Base-by-base conservation (phyloP, 306 rosid species). In the Cicer yamashitae region DNA sequence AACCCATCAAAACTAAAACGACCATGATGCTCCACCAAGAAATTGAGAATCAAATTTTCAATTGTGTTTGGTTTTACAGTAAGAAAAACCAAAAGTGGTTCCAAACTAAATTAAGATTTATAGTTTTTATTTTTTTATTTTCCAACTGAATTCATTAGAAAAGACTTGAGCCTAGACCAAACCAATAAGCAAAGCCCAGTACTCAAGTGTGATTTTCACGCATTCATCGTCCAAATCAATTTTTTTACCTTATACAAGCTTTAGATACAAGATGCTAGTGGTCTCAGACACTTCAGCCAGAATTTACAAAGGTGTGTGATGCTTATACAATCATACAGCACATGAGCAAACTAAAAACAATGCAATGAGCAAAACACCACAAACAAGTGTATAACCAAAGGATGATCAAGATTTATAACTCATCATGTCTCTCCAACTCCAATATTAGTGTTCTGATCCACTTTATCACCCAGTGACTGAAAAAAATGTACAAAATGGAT, bases 401-500 rank as follows among this genome's bases (percentile, higher is more conserved):
- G 67, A 68, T 74, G 67, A 77, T 51, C 45, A 18, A 64, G 53
- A 14, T 25, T 4, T 30, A 44, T 12, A 48, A 48, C n/a, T 17
- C 41, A 73, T 61, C 44, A 62, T 45, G 74, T 3, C 57, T 61
- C 83, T 38, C 58, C 79, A 58, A 70, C 71, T 58, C 63, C 79
- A 70, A n/a, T 52, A 59, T 60, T 8, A 67, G 57, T 17, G 17
- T 46, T 70, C 74, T 60, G 79, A 80, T 78, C 82, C 74, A 75
- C 10, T n/a, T 66, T 22, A 59, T 79, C 71, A 15, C 79, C 79
- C 54, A 57, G 56, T 15, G 86, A 78, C 88, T 82, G 84, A 75
- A 74, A 34, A 46, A 70, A 41, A 45, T 70, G 47, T 12, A 30
- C 10, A 78, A 78, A 76, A 66, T 37, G 62, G 37, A 56, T 75